A percentile compares a stretch with the other conserved stretches of the same genome.
Evolutionary conservation across 2,329 filamentous ascomycete species (phyloP).

Genomic region (Aureobasidium sp.): DNA sequence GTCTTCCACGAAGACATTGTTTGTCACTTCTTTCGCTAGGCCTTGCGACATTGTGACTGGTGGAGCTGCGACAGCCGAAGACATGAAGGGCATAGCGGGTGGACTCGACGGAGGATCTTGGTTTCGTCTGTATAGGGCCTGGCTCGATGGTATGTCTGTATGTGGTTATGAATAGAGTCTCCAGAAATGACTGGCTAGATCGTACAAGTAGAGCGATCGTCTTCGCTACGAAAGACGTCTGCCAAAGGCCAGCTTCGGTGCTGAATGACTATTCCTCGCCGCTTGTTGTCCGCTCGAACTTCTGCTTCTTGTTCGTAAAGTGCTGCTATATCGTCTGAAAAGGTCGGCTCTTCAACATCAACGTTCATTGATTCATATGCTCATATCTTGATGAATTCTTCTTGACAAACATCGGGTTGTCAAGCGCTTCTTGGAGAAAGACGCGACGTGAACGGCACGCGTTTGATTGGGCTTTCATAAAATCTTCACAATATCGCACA

Average conservation of each 20-base stretch:
- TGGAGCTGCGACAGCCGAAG: slow-evolving; percentile 51
- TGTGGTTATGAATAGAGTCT: neutral
- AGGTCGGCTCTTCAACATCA: slow-evolving; percentile 10
- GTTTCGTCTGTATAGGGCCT: slow-evolving; percentile 2
- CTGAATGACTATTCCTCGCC: slow-evolving; percentile 43
- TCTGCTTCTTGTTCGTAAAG: slow-evolving; percentile 44
- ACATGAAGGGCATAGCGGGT: slow-evolving; percentile 56
- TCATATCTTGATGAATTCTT: neutral
- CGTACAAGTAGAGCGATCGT: slow-evolving; percentile 25
- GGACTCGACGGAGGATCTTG: slow-evolving; percentile 33
- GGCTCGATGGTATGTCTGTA: neutral
- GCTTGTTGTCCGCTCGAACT: slow-evolving; percentile 35
- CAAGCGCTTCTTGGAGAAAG: neutral
- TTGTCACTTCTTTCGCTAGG: slow-evolving; percentile 31
- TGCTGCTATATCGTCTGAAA: slow-evolving; percentile 26
- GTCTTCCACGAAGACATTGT: slow-evolving; percentile 33
- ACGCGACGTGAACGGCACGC: neutral
- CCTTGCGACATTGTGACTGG: slow-evolving; percentile 26
- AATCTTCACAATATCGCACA: neutral
- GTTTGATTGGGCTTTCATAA: neutral
- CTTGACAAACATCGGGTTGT: neutral
- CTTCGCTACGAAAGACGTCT: slow-evolving; percentile 46
- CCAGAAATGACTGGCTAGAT: neutral
- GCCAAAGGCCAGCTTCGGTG: slow-evolving; percentile 42
- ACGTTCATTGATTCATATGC: slow-evolving; percentile 1